These are phyloP conservation scores for Phytopythium litorale DNA, from an alignment of 352 stramenopile species.

Conservation along the genomic window DNA sequence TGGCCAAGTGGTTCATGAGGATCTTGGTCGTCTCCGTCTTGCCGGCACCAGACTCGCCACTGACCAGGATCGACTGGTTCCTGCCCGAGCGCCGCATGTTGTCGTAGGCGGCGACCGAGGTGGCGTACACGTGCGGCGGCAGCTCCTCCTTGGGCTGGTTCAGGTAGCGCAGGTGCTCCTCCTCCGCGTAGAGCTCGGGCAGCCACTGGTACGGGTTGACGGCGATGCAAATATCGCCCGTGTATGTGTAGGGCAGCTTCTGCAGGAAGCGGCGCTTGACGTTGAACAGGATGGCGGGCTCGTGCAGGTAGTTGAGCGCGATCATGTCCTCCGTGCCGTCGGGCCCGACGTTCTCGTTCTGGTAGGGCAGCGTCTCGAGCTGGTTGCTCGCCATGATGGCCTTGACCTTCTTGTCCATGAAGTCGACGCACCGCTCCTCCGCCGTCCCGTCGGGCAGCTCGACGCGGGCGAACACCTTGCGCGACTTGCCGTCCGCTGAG, in stretches of 20 bases:
- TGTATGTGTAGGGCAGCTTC: conserved; percentile 94
- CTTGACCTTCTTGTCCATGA: conserved; percentile 69
- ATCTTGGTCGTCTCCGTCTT: conserved; percentile 91
- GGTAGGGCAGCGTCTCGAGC: conserved; percentile 70
- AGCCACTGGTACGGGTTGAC: conserved; percentile 96
- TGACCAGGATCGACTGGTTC: conserved; percentile 87
- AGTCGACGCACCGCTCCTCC: conserved; percentile 66
- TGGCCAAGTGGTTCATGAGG: conserved; percentile 85
- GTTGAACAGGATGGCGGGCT: conserved; percentile 91
- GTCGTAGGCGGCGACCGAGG: conserved; percentile 64
- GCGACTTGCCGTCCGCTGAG: conserved; percentile 40
- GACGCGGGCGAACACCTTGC: conserved; percentile 20
- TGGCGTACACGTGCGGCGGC: conserved; percentile 69
- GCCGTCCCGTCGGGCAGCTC: conserved; percentile 16
- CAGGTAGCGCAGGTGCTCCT: conserved; percentile 65
- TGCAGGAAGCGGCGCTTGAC: conserved; percentile 83
- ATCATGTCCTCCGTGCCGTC: conserved; percentile 86
- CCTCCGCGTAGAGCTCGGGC: conserved; percentile 79
- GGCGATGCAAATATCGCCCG: conserved; percentile 96
- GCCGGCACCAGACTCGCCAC: conserved; percentile 79
- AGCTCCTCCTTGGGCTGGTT: conserved; percentile 51
- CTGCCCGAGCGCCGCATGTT: conserved; percentile 53
- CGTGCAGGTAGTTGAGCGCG: conserved; percentile 86
- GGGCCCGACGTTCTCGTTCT: conserved; percentile 65
- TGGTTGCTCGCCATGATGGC: conserved; percentile 53